Evolutionary conservation across 2,329 filamentous ascomycete species (phyloP), one percentile per base, ranked within the genome.

Genomic region (Fusarium sp.): DNA sequence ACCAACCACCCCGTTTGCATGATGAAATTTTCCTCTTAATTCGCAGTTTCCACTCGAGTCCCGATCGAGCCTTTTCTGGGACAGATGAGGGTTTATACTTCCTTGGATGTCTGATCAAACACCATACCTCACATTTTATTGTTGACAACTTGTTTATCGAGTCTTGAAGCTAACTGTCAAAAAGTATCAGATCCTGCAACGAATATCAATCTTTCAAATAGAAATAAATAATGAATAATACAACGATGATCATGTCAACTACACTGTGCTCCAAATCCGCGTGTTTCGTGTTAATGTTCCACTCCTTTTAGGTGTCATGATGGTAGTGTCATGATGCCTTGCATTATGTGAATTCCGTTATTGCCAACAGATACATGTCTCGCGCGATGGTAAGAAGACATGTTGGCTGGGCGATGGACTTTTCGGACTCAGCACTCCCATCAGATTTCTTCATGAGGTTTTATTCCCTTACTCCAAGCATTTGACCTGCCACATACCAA

Each of bases 11-110:
- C 40, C 57, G 57, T 64, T 75, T 65, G 63, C 59, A 89, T 92
- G 90, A 92, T 92, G 89, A 92, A 92, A 90, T 80, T 87, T 87
- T 85, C 89, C 87, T 81, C 85, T 84, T 88, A 85, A 92, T 93
- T 94, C 91, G 91, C 91, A 93, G 91, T 93, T 93, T 93, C 89
- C 91, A 92, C 91, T 92, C 85, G 89, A 92, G 89, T 86, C 87
- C 86, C 86, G 82, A 80, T 71, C 80, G 88, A 90, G 89, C 89
- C 89, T 88, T 86, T 83, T 82, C 81, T 82, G 86, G 86, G 87
- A 86, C 83, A 90, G 78, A 90, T 92, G 90, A 92, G 86, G 86
- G 89, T 80, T 79, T 80, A 83, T 79, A 78, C 89, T 91, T 92
- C 89, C 89, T 92, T 92, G 89, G 90, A 92, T 92, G 90, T 91